Conservation (phyloP, 805 yeast genomes). For the Kluyveromyces lactis region DNA sequence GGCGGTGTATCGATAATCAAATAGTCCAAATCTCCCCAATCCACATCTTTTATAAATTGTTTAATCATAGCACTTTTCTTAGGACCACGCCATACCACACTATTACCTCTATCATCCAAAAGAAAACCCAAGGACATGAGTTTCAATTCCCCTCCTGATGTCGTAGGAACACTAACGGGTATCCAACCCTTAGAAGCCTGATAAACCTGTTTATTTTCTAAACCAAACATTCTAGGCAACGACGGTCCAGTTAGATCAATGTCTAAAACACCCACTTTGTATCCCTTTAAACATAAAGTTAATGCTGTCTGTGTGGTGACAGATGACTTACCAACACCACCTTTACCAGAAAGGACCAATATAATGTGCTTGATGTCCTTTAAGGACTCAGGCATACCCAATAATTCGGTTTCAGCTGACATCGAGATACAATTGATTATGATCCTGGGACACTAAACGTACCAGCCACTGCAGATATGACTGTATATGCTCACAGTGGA, state of each 20-base stretch:
- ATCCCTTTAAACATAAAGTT: conserved; percentile 61
- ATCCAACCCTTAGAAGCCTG: conserved; percentile 87
- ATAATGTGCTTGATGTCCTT: conserved; percentile 64
- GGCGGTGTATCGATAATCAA: conserved; percentile 95
- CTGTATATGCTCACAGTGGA: no score
- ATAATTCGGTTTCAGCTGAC: background rate
- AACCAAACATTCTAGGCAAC: conserved; percentile 90
- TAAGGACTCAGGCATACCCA: conserved; percentile 27
- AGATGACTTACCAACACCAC: conserved; percentile 96
- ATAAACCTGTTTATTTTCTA: conserved; percentile 69
- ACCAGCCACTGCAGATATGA: no score
- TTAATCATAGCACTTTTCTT: conserved; percentile 96
- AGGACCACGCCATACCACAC: conserved; percentile 98
- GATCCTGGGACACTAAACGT: no score
- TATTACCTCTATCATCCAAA: conserved; percentile 72
- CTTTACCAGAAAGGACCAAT: conserved; percentile 85
- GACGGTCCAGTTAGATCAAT: conserved; percentile 97
- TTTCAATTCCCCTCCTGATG: conserved; percentile 40
- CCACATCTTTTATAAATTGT: conserved; percentile 84
- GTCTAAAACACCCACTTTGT: conserved; percentile 87
- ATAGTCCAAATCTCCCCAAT: conserved; percentile 76
- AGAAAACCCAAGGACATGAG: conserved; percentile 88
- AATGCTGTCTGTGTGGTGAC: conserved; percentile 91
- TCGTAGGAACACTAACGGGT: conserved; percentile 50
- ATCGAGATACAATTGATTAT: no score